A percentile compares a stretch with the other conserved stretches of the same genome.
Evolutionary conservation across 805 yeast genomes (phyloP).

Genomic region (Ogataea paraovalis): DNA sequence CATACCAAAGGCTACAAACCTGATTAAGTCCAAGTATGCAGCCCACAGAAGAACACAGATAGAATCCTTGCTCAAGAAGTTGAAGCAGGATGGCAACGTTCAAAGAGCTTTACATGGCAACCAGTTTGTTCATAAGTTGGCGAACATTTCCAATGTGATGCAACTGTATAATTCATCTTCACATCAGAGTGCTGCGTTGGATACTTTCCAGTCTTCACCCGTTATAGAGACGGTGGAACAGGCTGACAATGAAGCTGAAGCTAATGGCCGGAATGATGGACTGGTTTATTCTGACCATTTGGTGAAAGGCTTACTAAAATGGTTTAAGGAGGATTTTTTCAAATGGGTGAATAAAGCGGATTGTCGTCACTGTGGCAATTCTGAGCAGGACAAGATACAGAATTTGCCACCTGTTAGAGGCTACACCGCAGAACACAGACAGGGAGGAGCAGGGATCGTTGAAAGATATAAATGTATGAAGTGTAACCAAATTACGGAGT

Average conservation of each 20-base stretch:
- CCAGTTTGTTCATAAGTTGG: conserved; percentile 12
- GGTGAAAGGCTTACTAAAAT: conserved; percentile 52
- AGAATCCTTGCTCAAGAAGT: not conserved
- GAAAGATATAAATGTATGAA: conserved; percentile 61
- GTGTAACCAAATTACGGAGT: conserved; percentile 49
- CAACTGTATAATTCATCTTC: conserved; percentile 39
- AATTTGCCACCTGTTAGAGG: conserved; percentile 40
- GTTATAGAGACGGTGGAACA: conserved; percentile 49
- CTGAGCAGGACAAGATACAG: conserved; percentile 36
- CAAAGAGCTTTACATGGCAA: conserved; percentile 1
- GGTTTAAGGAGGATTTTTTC: conserved; percentile 80
- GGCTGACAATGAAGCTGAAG: conserved; percentile 7
- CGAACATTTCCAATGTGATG: conserved; percentile 15
- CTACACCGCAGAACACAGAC: conserved; percentile 37
- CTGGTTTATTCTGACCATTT: conserved; percentile 49
- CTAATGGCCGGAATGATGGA: conserved; percentile 19
- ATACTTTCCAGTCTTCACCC: conserved; percentile 55
- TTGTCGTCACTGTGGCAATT: conserved; percentile 50
- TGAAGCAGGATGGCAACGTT: conserved; percentile 2
- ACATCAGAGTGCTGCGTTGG: conserved; percentile 56
- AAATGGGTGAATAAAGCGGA: conserved; percentile 74
- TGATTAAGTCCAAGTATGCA: conserved; percentile 10
- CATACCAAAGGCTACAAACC: conserved; percentile 2
- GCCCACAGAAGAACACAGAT: conserved; percentile 6
- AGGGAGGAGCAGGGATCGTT: conserved; percentile 49